Evolutionary conservation across 176 grass and related monocot species (phyloP).

Genomic region (Cenchrus fungigraminus): DNA sequence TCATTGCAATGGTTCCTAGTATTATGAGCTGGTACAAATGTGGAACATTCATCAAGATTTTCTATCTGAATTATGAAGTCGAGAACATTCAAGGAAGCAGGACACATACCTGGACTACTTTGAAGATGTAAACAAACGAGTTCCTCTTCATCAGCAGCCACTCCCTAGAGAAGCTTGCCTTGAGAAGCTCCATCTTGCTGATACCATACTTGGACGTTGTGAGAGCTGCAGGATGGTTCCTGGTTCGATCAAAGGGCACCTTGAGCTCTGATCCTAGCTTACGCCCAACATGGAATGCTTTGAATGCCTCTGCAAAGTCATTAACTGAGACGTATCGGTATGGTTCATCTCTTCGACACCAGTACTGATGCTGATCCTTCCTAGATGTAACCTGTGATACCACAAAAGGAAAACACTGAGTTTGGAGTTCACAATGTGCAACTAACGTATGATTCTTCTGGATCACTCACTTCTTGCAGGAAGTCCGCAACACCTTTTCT

Average conservation of each 20-base stretch:
- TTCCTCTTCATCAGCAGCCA: constrained; percentile 98
- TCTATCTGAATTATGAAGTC: not conserved
- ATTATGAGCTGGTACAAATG: constrained; percentile 77
- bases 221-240: constrained; percentile 88
- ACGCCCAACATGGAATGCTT: constrained; percentile 77
- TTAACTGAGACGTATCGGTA: constrained; percentile 85
- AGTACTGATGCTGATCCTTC: constrained; percentile 96
- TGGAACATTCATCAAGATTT: constrained; percentile 4
- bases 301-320: constrained; percentile 75
- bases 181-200: constrained; percentile 74
- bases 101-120: constrained; percentile 73
- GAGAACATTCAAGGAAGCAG: not conserved
- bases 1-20: constrained; percentile 89
- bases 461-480: constrained; percentile 83
- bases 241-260: constrained; percentile 65
- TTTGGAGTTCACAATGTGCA: not conserved
- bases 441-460: not conserved
- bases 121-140: constrained; percentile 97
- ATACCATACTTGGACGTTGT: constrained; percentile 83
- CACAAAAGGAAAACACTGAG: constrained; percentile 29
- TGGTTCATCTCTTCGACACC: constrained; percentile 53
- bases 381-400: constrained; percentile 81
- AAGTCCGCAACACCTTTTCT: constrained; percentile 95
- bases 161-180: constrained; percentile 80
- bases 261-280: constrained; percentile 60